These are phyloP conservation scores for Dothideomycetidae sp. DNA, from an alignment of 2,329 filamentous ascomycete genomes.

Conservation along the genomic window DNA sequence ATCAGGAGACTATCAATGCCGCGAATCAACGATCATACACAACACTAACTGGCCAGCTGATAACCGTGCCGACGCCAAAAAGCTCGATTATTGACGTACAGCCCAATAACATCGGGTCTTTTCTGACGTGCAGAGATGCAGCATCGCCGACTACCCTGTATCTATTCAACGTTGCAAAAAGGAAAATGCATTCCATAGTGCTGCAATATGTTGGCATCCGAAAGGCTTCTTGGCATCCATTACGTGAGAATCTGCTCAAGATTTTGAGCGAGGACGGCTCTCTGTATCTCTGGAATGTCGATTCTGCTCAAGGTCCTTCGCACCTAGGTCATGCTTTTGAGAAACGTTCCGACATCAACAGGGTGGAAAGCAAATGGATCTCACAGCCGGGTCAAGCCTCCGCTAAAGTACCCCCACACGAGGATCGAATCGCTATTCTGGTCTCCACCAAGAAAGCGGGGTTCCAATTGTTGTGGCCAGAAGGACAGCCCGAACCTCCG, in stretches of 20 bases:
- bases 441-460: slow-evolving; percentile 22
- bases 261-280: slow-evolving; percentile 23
- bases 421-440: slow-evolving; percentile 24
- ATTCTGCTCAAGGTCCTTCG: neutral
- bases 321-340: slow-evolving; percentile 5
- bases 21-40: slow-evolving; percentile 18
- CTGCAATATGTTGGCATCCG: slow-evolving; percentile 33
- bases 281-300: slow-evolving; percentile 4
- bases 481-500: slow-evolving; percentile 19
- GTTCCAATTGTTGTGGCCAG: slow-evolving; percentile 29
- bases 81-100: slow-evolving; percentile 18
- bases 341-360: neutral
- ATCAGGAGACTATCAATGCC: slow-evolving; percentile 20
- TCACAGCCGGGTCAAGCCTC: slow-evolving; percentile 8
- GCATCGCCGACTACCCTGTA: slow-evolving; percentile 3
- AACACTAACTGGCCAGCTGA: slow-evolving; percentile 16
- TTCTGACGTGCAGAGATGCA: slow-evolving; percentile 15
- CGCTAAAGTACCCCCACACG: slow-evolving; percentile 4
- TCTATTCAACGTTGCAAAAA: slow-evolving; percentile 15
- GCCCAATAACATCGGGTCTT: slow-evolving; percentile 18
- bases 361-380: slow-evolving; percentile 10
- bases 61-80: slow-evolving; percentile 23
- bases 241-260: slow-evolving; percentile 23
- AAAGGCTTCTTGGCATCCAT: slow-evolving; percentile 31
- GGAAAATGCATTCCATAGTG: slow-evolving; percentile 22